phyloP scores from a whole-genome alignment of 2,329 filamentous ascomycete genomes.

The Alternaria tenuissima region DNA sequence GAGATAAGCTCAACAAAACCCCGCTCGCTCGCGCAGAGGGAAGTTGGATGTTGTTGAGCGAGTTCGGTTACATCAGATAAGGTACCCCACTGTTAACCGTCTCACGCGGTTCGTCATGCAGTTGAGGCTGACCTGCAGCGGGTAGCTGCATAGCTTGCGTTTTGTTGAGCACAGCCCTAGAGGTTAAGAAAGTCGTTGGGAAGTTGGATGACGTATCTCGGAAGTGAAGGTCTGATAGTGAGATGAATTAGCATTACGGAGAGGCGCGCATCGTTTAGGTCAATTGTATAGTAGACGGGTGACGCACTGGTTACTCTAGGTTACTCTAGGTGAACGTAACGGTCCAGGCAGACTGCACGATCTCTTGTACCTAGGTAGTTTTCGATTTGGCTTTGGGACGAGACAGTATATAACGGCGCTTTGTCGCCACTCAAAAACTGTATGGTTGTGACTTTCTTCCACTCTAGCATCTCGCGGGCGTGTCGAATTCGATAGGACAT shows the following conservation, averaged over 20 bases:
- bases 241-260: not conserved
- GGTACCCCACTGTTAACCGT: not conserved
- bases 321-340: not conserved
- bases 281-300: not conserved
- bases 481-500: not conserved
- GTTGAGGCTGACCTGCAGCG: conserved; percentile 14
- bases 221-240: not conserved
- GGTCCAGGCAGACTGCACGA: not conserved
- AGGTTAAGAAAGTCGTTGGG: not conserved
- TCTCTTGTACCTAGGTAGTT: not conserved
- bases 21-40: not conserved
- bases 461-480: not conserved
- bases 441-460: not conserved
- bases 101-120: not conserved
- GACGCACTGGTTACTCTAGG: not conserved
- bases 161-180: not conserved
- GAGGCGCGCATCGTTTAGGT: not conserved
- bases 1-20: conserved; percentile 13
- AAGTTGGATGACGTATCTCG: not conserved
- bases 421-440: not conserved
- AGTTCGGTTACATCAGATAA: not conserved
- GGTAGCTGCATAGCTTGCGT: conserved; percentile 12
- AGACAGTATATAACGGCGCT: not conserved
- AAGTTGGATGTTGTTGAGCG: not conserved
- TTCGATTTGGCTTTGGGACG: not conserved